Base-by-base conservation (phyloP, 768 basidiomycete species). In the Saitozyma podzolica region DNA sequence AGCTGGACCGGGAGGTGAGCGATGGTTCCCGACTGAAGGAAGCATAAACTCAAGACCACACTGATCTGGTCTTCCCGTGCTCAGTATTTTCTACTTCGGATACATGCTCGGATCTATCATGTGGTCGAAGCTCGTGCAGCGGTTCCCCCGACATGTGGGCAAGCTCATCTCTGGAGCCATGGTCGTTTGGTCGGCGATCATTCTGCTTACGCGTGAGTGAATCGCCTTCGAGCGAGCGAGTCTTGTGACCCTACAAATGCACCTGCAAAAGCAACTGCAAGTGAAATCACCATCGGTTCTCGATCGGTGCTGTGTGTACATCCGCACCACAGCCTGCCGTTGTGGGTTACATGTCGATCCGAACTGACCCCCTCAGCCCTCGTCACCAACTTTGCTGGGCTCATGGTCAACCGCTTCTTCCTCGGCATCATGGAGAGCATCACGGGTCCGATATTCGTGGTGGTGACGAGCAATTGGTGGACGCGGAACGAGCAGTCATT, bases 361-460 rank as follows among this genome's bases (percentile, higher is more conserved):
- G 29, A 29, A 29, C 29, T 29, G 2, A 29, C 29, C 29, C 29
- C 29, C 29, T 29, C 47, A 51, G 58, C 58, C 39, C n/a, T 49
- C 3, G 41, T 40, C 48, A 17, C 13, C 49, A 51, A 59, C 41
- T 59, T 50, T 47, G 47, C 20, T 3, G 58, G 58, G 10, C n/a
- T 59, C 9, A 59, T 59, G 58, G 37, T 59, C 58, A 59, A 59
- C 20, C 47, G 58, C 9, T 49, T 59, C 58, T 59, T 59, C 58
- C 39, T 59, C 10, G 58, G 58, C 8, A 14, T 59, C 48, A 49
- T 59, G 48, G 58, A 59, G 49, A 11, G 11, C 11, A 40, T 51
- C 13, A 51, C 49, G 6, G 58, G 48, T 8, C 58, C 58, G 13
- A 40, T 49, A 2, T 59, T 59, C 39, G 49, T 51, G 4, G 47